Percentiles rank a stretch among this genome's conserved stretches.
Conservation (phyloP, 2,329 filamentous ascomycete species). For the Lasiodiplodia gonubiensis region DNA sequence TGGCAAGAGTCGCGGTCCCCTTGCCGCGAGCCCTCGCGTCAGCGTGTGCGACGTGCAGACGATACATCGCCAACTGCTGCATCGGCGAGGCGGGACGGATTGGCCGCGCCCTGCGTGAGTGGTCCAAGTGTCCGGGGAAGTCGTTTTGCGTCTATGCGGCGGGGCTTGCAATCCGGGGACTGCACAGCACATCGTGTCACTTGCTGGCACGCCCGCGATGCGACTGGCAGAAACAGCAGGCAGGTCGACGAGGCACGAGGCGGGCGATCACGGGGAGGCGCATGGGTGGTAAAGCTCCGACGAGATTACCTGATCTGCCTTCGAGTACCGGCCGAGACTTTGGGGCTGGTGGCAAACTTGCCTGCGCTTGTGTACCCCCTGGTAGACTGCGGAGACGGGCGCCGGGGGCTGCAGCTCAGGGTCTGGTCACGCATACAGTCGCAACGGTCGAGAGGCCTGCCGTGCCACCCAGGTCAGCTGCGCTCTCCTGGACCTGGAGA, state of each 20-base stretch:
- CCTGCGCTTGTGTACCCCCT: slow-evolving; percentile 11
- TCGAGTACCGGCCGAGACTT: slow-evolving; percentile 19
- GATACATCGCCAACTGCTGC: slow-evolving; percentile 18
- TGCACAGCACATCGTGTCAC: slow-evolving; percentile 15
- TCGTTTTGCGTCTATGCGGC: slow-evolving; percentile 22
- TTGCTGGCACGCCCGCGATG: slow-evolving; percentile 1
- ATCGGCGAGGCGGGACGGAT: slow-evolving; percentile 16
- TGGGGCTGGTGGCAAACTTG: slow-evolving; percentile 6
- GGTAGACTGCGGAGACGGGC: slow-evolving; percentile 16
- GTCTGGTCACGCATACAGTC: slow-evolving; percentile 24
- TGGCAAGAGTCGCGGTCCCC: slow-evolving; percentile 14
- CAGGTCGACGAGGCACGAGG: background rate
- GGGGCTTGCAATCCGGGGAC: slow-evolving; percentile 22
- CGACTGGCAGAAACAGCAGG: background rate
- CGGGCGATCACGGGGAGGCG: slow-evolving; percentile 24
- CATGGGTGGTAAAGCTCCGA: slow-evolving; percentile 24
- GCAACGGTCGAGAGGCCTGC: slow-evolving; percentile 23
- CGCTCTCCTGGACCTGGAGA: slow-evolving; percentile 21
- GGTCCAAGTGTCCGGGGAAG: slow-evolving; percentile 24
- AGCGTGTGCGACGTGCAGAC: slow-evolving; percentile 13
- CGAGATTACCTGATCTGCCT: slow-evolving; percentile 25
- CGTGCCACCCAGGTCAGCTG: slow-evolving; percentile 29
- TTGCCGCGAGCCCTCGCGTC: slow-evolving; percentile 19
- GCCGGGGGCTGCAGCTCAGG: slow-evolving; percentile 16
- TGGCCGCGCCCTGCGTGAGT: slow-evolving; percentile 14